Evolutionary conservation across 2,329 filamentous ascomycete genomes (phyloP).

Genomic region (Monilinia vaccinii-corymbosi): DNA sequence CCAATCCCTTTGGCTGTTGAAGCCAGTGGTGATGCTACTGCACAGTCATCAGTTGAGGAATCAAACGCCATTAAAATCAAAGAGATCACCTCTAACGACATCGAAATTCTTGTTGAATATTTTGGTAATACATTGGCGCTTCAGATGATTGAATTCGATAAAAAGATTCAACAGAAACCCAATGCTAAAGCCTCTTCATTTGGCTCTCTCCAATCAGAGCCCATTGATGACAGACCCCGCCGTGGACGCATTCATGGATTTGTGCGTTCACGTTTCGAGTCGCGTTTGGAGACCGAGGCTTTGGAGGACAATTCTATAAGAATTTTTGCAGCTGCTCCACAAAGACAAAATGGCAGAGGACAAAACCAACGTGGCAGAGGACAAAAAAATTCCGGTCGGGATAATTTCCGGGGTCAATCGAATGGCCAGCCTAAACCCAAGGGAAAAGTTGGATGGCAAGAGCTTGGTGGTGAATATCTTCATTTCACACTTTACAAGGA

Average conservation of each 20-base stretch:
- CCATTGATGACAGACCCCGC: constrained; percentile 49
- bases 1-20: not conserved
- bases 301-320: constrained; percentile 47
- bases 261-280: constrained; percentile 54
- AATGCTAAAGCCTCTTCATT: constrained; percentile 47
- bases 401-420: constrained; percentile 11
- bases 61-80: constrained; percentile 15
- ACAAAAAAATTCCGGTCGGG: constrained; percentile 13
- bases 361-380: not conserved
- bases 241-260: constrained; percentile 51
- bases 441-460: constrained; percentile 49
- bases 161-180: constrained; percentile 43
- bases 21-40: not conserved
- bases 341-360: constrained; percentile 12
- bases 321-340: constrained; percentile 40
- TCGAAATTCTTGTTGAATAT: constrained; percentile 33
- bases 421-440: constrained; percentile 20
- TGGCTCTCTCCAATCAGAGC: constrained; percentile 41
- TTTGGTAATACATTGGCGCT: constrained; percentile 43
- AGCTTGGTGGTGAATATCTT: constrained; percentile 59
- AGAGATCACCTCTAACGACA: constrained; percentile 36
- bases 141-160: constrained; percentile 46
- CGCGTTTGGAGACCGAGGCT: constrained; percentile 53
- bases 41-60: not conserved
- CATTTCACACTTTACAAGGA: constrained; percentile 70